Base-by-base conservation (phyloP, 2,329 filamentous ascomycete species). In the Lizonia empirigonia region DNA sequence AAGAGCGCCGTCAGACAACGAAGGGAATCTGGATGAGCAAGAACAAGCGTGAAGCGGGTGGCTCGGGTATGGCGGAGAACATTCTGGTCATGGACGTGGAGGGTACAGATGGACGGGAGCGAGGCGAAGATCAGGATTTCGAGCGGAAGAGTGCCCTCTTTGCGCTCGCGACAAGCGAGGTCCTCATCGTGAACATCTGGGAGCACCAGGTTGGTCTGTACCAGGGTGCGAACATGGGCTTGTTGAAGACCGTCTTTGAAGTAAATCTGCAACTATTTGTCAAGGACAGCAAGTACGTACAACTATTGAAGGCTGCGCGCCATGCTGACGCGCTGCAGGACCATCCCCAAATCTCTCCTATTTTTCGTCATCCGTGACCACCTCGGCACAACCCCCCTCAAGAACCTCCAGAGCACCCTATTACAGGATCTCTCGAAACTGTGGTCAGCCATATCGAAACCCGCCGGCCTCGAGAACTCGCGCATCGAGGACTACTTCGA, bases 11-110 rank as follows among this genome's bases (percentile, higher is more conserved):
- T 56, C 94, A 99, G 81, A 99, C 94, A 0, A 99, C 94, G 35
- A 99, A 97, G 80, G 94, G 94, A 70, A 99, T 99, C 72, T 99
- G 94, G 94, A 88, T 99, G 88, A 96, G 92, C 59, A 96, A 96
- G 80, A 97, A 97, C 77, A 96, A 96, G 79, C 78, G 79, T 22
- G 73, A 75, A 44, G 73, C 76, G 34, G 72, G 69, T 7, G 73
- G 78, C 50, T 67, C 65, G 59, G 80, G 79, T 59, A 97, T 97
- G 91, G 92, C 93, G 46, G 91, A 96, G 67, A 99, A 99, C 75
- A 97, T 99, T 66, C 80, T 99, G 57, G 94, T 99, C 64, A 99
- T 99, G 94, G 94, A 99, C 70, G 94, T 99, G 34, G 94, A 99
- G 76, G 94, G 94, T 62, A 97, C 94, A 9, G 94, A 99, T 73